A percentile compares a stretch with the other conserved stretches of the same genome.
phyloP scores from a whole-genome alignment of 2,329 filamentous ascomycete genomes.

The Epicoccum sorghinum region DNA sequence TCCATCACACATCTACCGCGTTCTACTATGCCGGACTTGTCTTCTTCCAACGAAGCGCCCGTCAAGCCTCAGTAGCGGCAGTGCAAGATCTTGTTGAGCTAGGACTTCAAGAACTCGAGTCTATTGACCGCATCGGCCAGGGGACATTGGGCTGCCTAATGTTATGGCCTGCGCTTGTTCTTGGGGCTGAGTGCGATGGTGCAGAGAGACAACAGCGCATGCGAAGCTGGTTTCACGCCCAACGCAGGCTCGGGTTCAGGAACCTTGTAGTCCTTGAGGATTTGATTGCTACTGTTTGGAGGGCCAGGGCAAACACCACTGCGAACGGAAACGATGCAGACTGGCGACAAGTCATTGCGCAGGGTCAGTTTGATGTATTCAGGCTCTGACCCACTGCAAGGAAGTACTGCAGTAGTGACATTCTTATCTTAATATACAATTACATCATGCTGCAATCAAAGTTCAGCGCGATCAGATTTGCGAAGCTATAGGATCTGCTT shows the following conservation, averaged over 20 bases:
- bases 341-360: slow-evolving; percentile 13
- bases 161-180: slow-evolving; percentile 20
- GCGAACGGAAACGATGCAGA: neutral
- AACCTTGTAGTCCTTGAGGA: slow-evolving; percentile 14
- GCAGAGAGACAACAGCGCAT: slow-evolving; percentile 4
- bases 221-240: slow-evolving; percentile 12
- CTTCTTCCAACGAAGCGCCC: slow-evolving; percentile 17
- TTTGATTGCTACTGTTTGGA: slow-evolving; percentile 14
- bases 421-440: too few species aligned
- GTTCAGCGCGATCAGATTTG: too few species aligned
- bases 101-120: slow-evolving; percentile 14
- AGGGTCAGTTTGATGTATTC: slow-evolving; percentile 14
- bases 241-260: slow-evolving; percentile 16
- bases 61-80: neutral
- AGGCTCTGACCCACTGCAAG: slow-evolving; percentile 3
- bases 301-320: neutral
- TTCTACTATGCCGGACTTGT: slow-evolving; percentile 20
- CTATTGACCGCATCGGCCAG: slow-evolving; percentile 14
- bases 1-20: slow-evolving; percentile 16
- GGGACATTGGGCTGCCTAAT: slow-evolving; percentile 16
- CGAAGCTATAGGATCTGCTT: too few species aligned
- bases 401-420: too few species aligned
- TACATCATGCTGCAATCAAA: too few species aligned
- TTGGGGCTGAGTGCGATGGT: slow-evolving; percentile 14
- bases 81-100: slow-evolving; percentile 18